Evolutionary conservation across 2,329 filamentous ascomycete genomes (phyloP).

Genomic region (Bipolaris gigantea): DNA sequence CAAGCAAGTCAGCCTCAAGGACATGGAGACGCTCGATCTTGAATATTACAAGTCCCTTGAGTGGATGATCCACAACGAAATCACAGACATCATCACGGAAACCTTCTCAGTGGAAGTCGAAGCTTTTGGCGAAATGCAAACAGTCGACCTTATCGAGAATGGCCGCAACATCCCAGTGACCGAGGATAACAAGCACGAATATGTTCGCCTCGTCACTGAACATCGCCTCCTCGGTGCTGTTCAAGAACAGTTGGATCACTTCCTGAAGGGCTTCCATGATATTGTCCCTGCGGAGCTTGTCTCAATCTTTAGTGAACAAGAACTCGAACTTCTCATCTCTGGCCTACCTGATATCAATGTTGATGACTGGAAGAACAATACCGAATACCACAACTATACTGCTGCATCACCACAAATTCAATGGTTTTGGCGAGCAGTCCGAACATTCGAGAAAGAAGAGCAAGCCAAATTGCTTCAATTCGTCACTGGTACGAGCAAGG

Average conservation of each 20-base stretch:
- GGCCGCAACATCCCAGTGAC: slow-evolving; percentile 92
- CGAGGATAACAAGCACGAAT: slow-evolving; percentile 98
- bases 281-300: slow-evolving; percentile 94
- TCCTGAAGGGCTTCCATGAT: slow-evolving; percentile 95
- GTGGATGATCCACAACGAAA: slow-evolving; percentile 99
- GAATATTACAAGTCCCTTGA: slow-evolving; percentile 98
- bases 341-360: slow-evolving; percentile 96
- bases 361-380: slow-evolving; percentile 99
- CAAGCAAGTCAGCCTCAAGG: slow-evolving; percentile 94
- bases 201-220: slow-evolving; percentile 91
- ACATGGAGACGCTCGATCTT: slow-evolving; percentile 97
- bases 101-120: slow-evolving; percentile 94
- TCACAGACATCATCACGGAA: slow-evolving; percentile 95
- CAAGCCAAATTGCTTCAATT: slow-evolving; percentile 96
- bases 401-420: slow-evolving; percentile 94
- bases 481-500: slow-evolving; percentile 97
- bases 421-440: slow-evolving; percentile 98
- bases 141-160: slow-evolving; percentile 82
- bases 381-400: slow-evolving; percentile 97
- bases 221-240: slow-evolving; percentile 91
- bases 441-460: slow-evolving; percentile 98
- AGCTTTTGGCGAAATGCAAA: slow-evolving; percentile 85
- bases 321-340: slow-evolving; percentile 93
- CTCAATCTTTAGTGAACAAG: slow-evolving; percentile 97
- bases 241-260: slow-evolving; percentile 89